phyloP scores from a whole-genome alignment of 164 flowering plant species.

The Magnolia changhungtana region DNA sequence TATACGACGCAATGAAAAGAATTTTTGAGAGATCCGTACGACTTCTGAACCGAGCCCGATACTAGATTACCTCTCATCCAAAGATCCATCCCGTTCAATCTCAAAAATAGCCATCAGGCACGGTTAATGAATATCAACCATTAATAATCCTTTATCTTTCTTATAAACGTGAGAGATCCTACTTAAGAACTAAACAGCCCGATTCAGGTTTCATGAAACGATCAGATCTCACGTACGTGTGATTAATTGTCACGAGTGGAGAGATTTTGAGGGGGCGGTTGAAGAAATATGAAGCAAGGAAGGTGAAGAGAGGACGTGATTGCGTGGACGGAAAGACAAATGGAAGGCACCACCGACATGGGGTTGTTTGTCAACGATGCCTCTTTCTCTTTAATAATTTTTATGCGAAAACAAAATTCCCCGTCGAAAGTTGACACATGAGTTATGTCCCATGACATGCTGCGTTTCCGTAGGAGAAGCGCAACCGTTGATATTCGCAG shows the following conservation, averaged over 20 bases:
- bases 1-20: too few species aligned
- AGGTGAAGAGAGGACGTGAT: not conserved
- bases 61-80: too few species aligned
- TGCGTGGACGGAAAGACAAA: constrained; percentile 11
- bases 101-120: not conserved
- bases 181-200: not conserved
- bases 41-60: too few species aligned
- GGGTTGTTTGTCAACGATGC: too few species aligned
- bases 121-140: not conserved
- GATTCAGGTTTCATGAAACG: not conserved
- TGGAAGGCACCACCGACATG: constrained; percentile 5
- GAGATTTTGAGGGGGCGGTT: not conserved
- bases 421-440: not conserved
- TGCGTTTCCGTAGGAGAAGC: constrained; percentile 1
- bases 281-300: not conserved
- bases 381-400: not conserved
- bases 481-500: not conserved
- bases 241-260: not conserved
- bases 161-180: not conserved
- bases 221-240: not conserved
- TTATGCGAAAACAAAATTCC: not conserved
- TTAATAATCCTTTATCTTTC: not conserved
- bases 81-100: too few species aligned
- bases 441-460: not conserved
- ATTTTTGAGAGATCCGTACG: too few species aligned